Evolutionary conservation across 208 protist species (phyloP), one percentile per base, ranked within the genome.

Genomic region (Trichomonas vaginalis): DNA sequence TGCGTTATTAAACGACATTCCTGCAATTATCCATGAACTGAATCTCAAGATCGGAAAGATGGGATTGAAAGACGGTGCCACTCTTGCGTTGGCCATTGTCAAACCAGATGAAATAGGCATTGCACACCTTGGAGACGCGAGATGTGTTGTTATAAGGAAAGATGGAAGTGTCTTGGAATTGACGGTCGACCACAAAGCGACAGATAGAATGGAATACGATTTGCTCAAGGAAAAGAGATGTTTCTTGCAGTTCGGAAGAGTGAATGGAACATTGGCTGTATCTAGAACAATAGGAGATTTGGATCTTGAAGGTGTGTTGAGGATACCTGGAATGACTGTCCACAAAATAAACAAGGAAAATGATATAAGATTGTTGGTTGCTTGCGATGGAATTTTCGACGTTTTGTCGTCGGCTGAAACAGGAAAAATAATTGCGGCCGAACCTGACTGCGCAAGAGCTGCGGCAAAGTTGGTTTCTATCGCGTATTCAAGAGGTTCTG

Each of bases 301-400:
- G 8, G 48, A 39, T 2, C 6, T 95, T 37, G 4, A 0, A 2
- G 49, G 46, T 15, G 32, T 70, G 0, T 9, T 21, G 0, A 32
- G 15, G 3, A 35, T 40, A 39, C 49, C 48, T 27, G 88, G 39
- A 6, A 70, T 79, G 8, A n/a, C 32, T 12, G 47, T 23, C 0
- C 4, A 32, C 0, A n/a, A 95, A 8, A 45, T 51, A 3, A 32
- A 21, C 37, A 45, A 95, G n/a, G n/a, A 70, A 70, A 37, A 70
- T 12, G 40, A 95, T 79, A 79, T 6, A 61, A 39, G 79, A 35
- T 27, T 95, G 10, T 10, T 95, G 4, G 1, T 51, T 17, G 45
- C 47, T 27, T 95, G 88, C 32, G 88, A 95, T 70, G 88, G 88
- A 17, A 23, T 95, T n/a, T 95, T 95, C 21, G 88, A 95, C 45